Evolutionary conservation across 805 yeast species (phyloP).

Genomic region (Saccharomycopsis sp.): DNA sequence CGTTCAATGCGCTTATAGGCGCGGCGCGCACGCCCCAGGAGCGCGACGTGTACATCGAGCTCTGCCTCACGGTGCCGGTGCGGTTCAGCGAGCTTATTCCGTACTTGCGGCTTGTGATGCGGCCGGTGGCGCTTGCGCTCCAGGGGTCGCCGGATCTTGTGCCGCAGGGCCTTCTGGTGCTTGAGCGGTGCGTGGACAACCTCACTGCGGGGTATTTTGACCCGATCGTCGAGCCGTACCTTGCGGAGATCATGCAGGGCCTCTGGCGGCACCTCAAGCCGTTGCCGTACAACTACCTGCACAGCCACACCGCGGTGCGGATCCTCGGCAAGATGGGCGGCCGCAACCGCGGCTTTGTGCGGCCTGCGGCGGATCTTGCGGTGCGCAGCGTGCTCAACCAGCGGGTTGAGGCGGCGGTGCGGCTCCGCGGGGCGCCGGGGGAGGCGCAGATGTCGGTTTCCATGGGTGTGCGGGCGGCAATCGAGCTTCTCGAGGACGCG

Average conservation of each 20-base stretch:
- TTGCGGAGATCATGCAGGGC: constrained; percentile 88
- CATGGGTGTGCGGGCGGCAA: constrained; percentile 78
- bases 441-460: constrained; percentile 71
- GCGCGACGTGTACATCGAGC: constrained; percentile 87
- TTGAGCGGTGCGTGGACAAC: constrained; percentile 93
- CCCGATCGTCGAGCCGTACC: constrained; percentile 92
- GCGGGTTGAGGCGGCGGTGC: constrained; percentile 61
- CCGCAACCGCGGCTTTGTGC: constrained; percentile 78
- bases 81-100: constrained; percentile 89
- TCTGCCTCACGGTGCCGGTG: constrained; percentile 94
- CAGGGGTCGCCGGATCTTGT: constrained; percentile 88
- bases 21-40: constrained; percentile 86
- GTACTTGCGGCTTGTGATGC: constrained; percentile 77
- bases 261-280: constrained; percentile 88
- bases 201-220: constrained; percentile 94
- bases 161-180: constrained; percentile 86
- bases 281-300: constrained; percentile 89
- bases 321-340: constrained; percentile 96
- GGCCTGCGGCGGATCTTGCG: constrained; percentile 61
- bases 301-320: constrained; percentile 88
- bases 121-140: constrained; percentile 84
- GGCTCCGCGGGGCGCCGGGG: constrained; percentile 58
- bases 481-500: constrained; percentile 65
- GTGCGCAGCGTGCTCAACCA: constrained; percentile 48
- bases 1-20: constrained; percentile 72